Evolutionary conservation across 192 early-diverging fungal genomes (phyloP).

Genomic region (Dimargaris cristalligena): DNA sequence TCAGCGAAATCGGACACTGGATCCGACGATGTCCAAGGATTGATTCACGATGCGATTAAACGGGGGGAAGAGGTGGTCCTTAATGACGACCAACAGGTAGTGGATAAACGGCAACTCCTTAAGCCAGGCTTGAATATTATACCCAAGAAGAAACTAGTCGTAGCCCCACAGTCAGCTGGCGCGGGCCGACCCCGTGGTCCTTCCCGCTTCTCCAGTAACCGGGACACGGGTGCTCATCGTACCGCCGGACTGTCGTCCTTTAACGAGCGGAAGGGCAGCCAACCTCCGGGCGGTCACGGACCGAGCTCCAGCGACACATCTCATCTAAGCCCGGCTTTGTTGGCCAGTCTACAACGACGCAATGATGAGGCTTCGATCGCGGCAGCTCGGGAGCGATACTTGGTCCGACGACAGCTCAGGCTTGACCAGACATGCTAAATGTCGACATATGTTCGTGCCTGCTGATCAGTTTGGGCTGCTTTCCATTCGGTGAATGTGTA

Average conservation of each 20-base stretch:
- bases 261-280: no score
- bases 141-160: background rate
- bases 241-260: background rate
- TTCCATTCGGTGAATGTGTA: no score
- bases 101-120: constrained; percentile 58
- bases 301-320: background rate
- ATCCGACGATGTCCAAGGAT: constrained; percentile 11
- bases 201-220: background rate
- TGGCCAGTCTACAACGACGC: background rate
- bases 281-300: background rate
- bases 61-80: constrained; percentile 28
- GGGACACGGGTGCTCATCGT: background rate
- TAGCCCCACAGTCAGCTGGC: background rate
- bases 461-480: no score
- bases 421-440: no score
- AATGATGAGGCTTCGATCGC: constrained; percentile 2
- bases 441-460: no score
- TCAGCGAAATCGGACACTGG: constrained; percentile 11
- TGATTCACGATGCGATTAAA: constrained; percentile 17
- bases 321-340: background rate
- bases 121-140: constrained; percentile 51
- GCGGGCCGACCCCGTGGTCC: no score
- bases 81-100: constrained; percentile 55
- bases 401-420: background rate
- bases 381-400: constrained; percentile 2